Base-by-base conservation (phyloP, 1,284 basidiomycete genomes). In the Ceratobasidium theobromae region DNA sequence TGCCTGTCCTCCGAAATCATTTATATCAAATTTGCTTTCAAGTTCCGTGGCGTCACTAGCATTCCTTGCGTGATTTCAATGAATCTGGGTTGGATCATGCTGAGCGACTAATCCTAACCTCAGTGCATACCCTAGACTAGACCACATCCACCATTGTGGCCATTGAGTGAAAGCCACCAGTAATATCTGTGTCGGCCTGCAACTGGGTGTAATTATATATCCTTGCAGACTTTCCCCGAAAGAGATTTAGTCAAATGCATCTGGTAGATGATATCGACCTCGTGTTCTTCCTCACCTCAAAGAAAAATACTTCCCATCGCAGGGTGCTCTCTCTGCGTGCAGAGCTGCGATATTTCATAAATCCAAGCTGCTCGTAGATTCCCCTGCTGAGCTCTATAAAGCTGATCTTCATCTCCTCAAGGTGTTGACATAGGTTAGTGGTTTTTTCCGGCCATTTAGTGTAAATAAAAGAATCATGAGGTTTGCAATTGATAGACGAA, bases 341-440 rank as follows among this genome's bases (percentile, higher is more conserved):
- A 1, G 55, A 46, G 4, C 46, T 18, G 72, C 71, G 71, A 72
- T 75, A 73, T 11, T 71, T n/a, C n/a, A n/a, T 64, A 67, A 71
- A 76, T 1, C 69, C 75, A 46, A 73, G 70, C 66, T 33, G 11
- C 16, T 81, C 79, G 68, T 81, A 82, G 0, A 76, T 78, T 33
- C 80, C 78, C 16, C 81, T 81, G 16, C 73, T 75, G 55, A 82
- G 69, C 69, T 83, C 83, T 40, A 85, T 80, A 70, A 85, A 74
- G 72, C 84, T 81, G 4, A 84, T 75, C 0, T 76, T 75, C 1
- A 73, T 74, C 9, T 71, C 73, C 67, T 83, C 82, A 41, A 85
- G 74, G 70, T 77, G 72, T 54, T 74, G 70, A 53, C 80, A 79
- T 8, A 80, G 77, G 51, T 72, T 62, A 46, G 77, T 73, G 16